These are phyloP conservation scores for Thalia dealbata DNA, from an alignment of 176 grass and related monocot genomes.

Conservation along the genomic window DNA sequence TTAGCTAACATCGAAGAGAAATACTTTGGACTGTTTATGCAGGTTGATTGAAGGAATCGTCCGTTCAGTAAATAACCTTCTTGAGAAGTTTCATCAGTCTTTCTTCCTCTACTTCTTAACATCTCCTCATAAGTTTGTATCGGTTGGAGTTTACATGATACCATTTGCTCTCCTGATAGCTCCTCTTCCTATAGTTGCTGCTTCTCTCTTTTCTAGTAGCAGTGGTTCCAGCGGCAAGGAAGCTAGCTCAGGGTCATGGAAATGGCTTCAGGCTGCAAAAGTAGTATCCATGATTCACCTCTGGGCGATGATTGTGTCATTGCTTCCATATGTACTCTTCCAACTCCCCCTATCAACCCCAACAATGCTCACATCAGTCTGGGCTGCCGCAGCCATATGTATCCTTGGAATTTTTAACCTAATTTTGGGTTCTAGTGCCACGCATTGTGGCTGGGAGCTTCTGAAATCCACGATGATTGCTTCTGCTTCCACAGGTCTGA, in stretches of 20 bases:
- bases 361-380: constrained; percentile 30
- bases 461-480: constrained; percentile 71
- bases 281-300: constrained; percentile 58
- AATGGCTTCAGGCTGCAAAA: constrained; percentile 78
- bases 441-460: constrained; percentile 64
- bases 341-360: constrained; percentile 41
- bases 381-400: constrained; percentile 42
- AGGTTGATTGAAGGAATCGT: constrained; percentile 89
- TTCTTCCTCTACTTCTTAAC: constrained; percentile 97
- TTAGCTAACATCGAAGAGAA: constrained; percentile 3
- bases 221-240: constrained; percentile 5
- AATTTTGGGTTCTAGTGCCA: constrained; percentile 44
- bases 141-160: constrained; percentile 97
- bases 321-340: constrained; percentile 59
- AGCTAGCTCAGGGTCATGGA: constrained; percentile 40
- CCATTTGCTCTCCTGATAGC: constrained; percentile 63
- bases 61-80: constrained; percentile 80
- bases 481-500: constrained; percentile 51
- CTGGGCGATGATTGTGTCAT: constrained; percentile 62
- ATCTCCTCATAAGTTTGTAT: constrained; percentile 83
- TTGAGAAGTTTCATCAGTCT: constrained; percentile 96
- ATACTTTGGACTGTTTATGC: constrained; percentile 26
- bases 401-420: constrained; percentile 36
- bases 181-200: constrained; percentile 80
- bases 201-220: constrained; percentile 47